phyloP scores from a whole-genome alignment of 495 filamentous ascomycete genomes.

The Penicillium bovifimosum region DNA sequence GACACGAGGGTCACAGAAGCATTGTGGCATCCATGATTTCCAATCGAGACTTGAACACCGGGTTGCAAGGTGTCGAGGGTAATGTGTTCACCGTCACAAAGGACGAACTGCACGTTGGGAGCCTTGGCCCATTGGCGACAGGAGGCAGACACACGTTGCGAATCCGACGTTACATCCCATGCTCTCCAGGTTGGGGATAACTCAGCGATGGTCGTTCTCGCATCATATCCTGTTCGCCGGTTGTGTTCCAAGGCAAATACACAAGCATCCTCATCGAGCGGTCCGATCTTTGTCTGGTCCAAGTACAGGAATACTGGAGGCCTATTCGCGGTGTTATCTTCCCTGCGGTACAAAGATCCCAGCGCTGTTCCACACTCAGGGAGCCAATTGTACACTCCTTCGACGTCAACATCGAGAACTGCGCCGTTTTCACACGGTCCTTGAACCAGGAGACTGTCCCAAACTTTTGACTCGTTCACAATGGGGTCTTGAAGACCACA shows the following conservation, averaged over 20 bases:
- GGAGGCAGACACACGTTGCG: conserved; percentile 17
- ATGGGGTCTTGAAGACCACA: conserved; percentile 37
- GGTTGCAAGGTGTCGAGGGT: conserved; percentile 13
- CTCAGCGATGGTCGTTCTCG: conserved; percentile 44
- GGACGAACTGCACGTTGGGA: conserved; percentile 8
- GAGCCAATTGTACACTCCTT: conserved; percentile 51
- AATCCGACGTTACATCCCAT: background rate
- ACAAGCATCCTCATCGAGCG: conserved; percentile 50
- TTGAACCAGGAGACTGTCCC: conserved; percentile 32
- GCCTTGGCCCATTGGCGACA: conserved; percentile 22
- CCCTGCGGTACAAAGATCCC: conserved; percentile 49
- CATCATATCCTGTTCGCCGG: conserved; percentile 49
- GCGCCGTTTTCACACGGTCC: conserved; percentile 22
- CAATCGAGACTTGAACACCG: conserved; percentile 8
- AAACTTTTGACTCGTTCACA: conserved; percentile 33
- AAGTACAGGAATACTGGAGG: conserved; percentile 58
- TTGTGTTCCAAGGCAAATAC: conserved; percentile 55
- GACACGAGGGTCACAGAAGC: conserved; percentile 25
- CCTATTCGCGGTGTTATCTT: conserved; percentile 6
- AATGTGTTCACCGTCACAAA: conserved; percentile 7
- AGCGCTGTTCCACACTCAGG: conserved; percentile 65
- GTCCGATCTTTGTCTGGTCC: conserved; percentile 48
- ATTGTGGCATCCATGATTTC: conserved; percentile 17
- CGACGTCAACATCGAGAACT: conserved; percentile 39
- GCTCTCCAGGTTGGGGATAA: conserved; percentile 33